These are phyloP conservation scores for Pyrenula massariospora DNA, from an alignment of 495 filamentous ascomycete genomes.

Conservation along the genomic window DNA sequence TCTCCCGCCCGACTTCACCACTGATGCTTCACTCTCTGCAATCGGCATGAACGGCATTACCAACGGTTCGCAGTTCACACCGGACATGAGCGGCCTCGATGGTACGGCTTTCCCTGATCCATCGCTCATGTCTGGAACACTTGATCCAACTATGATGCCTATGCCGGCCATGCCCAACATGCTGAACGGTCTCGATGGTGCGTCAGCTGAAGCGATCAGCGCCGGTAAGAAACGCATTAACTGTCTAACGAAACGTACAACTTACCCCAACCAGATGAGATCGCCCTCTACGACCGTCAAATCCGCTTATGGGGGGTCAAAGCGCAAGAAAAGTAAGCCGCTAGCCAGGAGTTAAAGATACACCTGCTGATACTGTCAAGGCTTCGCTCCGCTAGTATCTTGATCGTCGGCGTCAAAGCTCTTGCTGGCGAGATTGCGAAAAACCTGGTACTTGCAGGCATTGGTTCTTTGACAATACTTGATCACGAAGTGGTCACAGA, in stretches of 20 bases:
- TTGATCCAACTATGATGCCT: not conserved
- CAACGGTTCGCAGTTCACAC: not conserved
- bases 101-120: not conserved
- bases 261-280: slow-evolving; percentile 55
- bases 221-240: slow-evolving; percentile 26
- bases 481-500: slow-evolving; percentile 69
- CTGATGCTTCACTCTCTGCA: too few relatives aligned
- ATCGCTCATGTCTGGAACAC: not conserved
- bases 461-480: slow-evolving; percentile 80
- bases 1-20: too few relatives aligned
- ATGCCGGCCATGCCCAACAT: not conserved
- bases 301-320: slow-evolving; percentile 97
- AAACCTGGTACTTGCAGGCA: slow-evolving; percentile 91
- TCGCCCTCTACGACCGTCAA: slow-evolving; percentile 94
- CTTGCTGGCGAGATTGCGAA: slow-evolving; percentile 95
- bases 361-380: slow-evolving; percentile 23
- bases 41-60: too few relatives aligned
- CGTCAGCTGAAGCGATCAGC: slow-evolving; percentile 30
- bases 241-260: not conserved
- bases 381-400: slow-evolving; percentile 81
- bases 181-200: not conserved
- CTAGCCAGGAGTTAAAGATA: not conserved
- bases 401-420: slow-evolving; percentile 77
- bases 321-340: slow-evolving; percentile 64
- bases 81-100: not conserved